Percentiles rank a stretch among this genome's conserved stretches.
These are phyloP conservation scores for Cyclostephanos invisitatus DNA, from an alignment of 108 stramenopile genomes.

Conservation along the genomic window DNA sequence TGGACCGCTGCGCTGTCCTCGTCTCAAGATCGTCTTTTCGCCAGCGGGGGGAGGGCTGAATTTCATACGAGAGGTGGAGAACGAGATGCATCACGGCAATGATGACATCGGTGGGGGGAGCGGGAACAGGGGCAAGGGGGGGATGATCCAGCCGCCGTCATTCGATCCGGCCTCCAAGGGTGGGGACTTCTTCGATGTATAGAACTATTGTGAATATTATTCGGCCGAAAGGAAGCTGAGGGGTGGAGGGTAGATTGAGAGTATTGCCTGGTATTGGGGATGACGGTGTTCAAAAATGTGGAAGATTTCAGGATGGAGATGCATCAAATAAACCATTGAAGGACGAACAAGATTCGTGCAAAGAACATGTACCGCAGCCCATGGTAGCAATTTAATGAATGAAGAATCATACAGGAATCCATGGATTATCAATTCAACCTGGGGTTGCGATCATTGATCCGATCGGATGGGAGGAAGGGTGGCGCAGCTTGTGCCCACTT, in stretches of 20 bases:
- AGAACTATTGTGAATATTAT: background rate
- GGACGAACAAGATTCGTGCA: background rate
- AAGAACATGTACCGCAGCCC: background rate
- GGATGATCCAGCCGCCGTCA: conserved; percentile 43
- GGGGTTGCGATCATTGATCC: background rate
- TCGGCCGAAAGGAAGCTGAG: background rate
- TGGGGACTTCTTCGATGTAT: conserved; percentile 46
- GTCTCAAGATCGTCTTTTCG: conserved; percentile 80
- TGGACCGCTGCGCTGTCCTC: conserved; percentile 72
- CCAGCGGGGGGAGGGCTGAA: conserved; percentile 73
- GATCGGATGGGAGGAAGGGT: background rate
- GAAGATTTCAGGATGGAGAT: background rate
- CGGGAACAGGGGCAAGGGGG: conserved; percentile 26
- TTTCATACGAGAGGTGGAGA: conserved; percentile 84
- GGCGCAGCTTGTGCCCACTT: background rate
- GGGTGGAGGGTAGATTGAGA: background rate
- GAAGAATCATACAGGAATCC: background rate
- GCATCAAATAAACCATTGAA: background rate
- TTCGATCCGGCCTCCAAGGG: conserved; percentile 32
- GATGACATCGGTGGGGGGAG: conserved; percentile 15
- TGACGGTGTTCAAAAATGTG: background rate
- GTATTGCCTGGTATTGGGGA: background rate
- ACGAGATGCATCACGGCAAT: conserved; percentile 65
- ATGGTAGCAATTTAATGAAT: background rate
- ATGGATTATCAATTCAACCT: background rate